A percentile compares a stretch with the other conserved stretches of the same genome.
These are phyloP conservation scores for Xylaria sp. DNA, from an alignment of 2,329 filamentous ascomycete genomes.

Conservation along the genomic window DNA sequence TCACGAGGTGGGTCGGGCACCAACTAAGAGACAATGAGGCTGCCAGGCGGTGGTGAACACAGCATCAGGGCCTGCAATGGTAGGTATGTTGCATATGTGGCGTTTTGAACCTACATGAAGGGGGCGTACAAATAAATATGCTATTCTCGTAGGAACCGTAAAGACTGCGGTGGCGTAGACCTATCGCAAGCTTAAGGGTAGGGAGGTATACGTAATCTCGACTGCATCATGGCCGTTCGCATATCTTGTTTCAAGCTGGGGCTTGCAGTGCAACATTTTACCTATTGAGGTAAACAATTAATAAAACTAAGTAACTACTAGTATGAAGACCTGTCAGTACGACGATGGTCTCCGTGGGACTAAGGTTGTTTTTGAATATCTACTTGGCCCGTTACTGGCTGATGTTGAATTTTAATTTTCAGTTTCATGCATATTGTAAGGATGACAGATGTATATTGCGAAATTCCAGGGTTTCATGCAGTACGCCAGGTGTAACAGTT, in stretches of 20 bases:
- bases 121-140: not conserved
- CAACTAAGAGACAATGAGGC: conserved; percentile 6
- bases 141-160: not conserved
- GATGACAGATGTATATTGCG: no score
- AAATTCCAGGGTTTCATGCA: no score
- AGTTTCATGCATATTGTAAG: no score
- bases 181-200: not conserved
- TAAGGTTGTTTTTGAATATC: not conserved
- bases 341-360: not conserved
- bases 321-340: not conserved
- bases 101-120: not conserved
- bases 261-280: not conserved
- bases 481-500: no score
- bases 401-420: no score
- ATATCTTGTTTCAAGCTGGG: not conserved
- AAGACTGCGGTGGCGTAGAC: not conserved
- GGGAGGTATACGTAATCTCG: not conserved
- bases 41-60: not conserved
- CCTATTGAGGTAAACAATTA: not conserved
- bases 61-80: not conserved
- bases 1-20: conserved; percentile 18
- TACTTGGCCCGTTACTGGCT: no score
- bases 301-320: not conserved
- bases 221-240: not conserved
- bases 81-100: not conserved